A percentile compares a stretch with the other conserved stretches of the same genome.
phyloP scores from a whole-genome alignment of 2,329 filamentous ascomycete species.

The Cryphonectria carpinicola region DNA sequence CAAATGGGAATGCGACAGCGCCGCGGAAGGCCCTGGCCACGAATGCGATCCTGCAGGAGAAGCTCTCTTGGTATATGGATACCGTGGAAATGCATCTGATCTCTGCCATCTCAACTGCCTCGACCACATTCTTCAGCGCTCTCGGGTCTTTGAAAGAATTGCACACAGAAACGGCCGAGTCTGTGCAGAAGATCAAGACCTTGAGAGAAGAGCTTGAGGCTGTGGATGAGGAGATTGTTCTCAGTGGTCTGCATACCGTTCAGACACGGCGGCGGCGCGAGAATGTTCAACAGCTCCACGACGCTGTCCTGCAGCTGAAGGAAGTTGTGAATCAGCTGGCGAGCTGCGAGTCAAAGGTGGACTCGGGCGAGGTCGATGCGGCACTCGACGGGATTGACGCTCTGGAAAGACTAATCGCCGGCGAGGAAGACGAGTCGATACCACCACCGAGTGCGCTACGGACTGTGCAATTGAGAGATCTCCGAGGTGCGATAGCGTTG shows the following conservation, averaged over 20 bases:
- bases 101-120: conserved; percentile 92
- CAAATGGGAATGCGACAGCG: conserved; percentile 61
- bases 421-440: conserved; percentile 55
- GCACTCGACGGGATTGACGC: conserved; percentile 78
- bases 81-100: conserved; percentile 98
- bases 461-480: conserved; percentile 60
- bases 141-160: conserved; percentile 88
- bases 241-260: conserved; percentile 82
- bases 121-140: conserved; percentile 94
- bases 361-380: conserved; percentile 79
- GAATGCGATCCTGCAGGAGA: conserved; percentile 96
- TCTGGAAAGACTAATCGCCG: conserved; percentile 79
- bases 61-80: conserved; percentile 99
- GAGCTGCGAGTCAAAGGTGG: conserved; percentile 78
- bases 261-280: conserved; percentile 80
- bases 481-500: conserved; percentile 77
- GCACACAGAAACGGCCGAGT: conserved; percentile 89
- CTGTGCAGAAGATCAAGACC: conserved; percentile 81
- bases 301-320: conserved; percentile 81
- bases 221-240: conserved; percentile 84
- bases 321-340: conserved; percentile 76
- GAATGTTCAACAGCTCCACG: conserved; percentile 80
- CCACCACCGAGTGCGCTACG: conserved; percentile 26
- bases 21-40: conserved; percentile 88
- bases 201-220: conserved; percentile 78